A percentile compares a stretch with the other conserved stretches of the same genome.
phyloP scores from a whole-genome alignment of 208 protist species.

The Trypanosoma mega region DNA sequence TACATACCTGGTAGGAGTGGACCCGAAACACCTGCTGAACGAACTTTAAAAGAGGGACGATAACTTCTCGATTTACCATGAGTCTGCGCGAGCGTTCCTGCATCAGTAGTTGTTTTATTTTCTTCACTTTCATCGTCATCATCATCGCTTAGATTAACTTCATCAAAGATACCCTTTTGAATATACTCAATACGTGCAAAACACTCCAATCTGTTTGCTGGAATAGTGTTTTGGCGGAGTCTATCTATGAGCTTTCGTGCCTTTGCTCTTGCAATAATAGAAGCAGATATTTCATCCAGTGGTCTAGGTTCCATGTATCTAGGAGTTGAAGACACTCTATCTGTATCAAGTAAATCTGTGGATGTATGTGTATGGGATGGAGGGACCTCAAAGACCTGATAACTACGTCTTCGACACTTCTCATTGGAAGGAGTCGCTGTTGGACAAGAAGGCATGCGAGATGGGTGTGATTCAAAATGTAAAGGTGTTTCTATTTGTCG shows the following conservation, averaged over 20 bases:
- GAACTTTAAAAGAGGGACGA: not conserved
- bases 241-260: constrained; percentile 62
- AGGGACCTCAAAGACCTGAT: too few relatives aligned
- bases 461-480: too few relatives aligned
- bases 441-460: too few relatives aligned
- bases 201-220: constrained; percentile 70
- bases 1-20: constrained; percentile 27
- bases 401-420: too few relatives aligned
- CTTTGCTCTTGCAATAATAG: constrained; percentile 67
- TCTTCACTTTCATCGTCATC: constrained; percentile 8
- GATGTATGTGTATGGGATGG: too few relatives aligned
- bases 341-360: not conserved
- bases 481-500: too few relatives aligned
- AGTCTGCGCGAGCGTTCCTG: not conserved
- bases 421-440: too few relatives aligned
- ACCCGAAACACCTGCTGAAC: not conserved
- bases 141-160: constrained; percentile 11
- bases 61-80: not conserved
- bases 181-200: constrained; percentile 26
- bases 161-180: constrained; percentile 14
- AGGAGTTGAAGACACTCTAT: not conserved
- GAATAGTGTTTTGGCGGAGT: constrained; percentile 59
- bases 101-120: not conserved
- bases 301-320: constrained; percentile 36
- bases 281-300: constrained; percentile 66